Evolutionary conservation across 148 eudicot species (phyloP).

Genomic region (Vaccinium vitisidaea): DNA sequence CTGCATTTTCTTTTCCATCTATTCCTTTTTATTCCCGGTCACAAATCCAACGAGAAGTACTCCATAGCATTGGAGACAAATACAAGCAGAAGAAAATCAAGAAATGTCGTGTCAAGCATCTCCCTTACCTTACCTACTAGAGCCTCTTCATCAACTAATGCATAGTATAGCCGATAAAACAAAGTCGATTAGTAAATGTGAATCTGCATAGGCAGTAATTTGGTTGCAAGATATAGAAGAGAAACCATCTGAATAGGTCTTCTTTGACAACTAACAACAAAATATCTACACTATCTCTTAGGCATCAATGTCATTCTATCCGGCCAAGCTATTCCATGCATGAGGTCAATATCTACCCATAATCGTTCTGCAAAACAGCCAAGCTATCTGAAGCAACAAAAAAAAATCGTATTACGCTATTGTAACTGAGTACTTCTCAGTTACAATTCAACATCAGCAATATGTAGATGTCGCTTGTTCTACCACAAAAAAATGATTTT

Average conservation of each 20-base stretch:
- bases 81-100: not conserved
- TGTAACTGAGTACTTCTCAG: conserved; percentile 10
- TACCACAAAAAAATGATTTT: conserved; percentile 28
- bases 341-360: not conserved
- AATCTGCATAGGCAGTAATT: not conserved
- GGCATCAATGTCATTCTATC: conserved; percentile 4
- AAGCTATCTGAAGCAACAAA: not conserved
- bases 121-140: not conserved
- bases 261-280: not conserved
- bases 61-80: not conserved
- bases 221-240: not conserved
- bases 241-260: not conserved
- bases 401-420: conserved; percentile 12
- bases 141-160: not conserved
- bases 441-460: conserved; percentile 4
- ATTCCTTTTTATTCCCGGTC: not conserved
- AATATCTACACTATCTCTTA: not conserved
- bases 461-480: conserved; percentile 7
- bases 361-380: not conserved
- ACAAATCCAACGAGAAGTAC: not conserved
- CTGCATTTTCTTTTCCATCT: not conserved
- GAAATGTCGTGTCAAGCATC: not conserved
- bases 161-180: not conserved
- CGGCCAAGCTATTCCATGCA: not conserved
- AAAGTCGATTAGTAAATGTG: not conserved